Percentiles rank a stretch among this genome's conserved stretches.
phyloP scores from a whole-genome alignment of 1,284 basidiomycete genomes.

The Rhodotorula sp. region DNA sequence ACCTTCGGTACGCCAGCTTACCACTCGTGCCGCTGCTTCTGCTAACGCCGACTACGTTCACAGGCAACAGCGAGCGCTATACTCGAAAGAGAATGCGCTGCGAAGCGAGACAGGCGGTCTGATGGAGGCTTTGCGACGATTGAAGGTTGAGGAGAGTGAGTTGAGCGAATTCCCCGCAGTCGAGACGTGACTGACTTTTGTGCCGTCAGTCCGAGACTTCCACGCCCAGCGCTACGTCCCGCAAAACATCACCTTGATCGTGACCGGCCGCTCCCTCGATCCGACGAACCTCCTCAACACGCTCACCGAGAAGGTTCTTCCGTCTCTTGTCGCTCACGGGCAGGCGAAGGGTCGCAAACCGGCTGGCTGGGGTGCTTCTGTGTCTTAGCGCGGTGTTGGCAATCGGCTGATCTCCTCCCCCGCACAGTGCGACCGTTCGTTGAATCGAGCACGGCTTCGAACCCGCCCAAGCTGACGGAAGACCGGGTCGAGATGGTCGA shows the following conservation, averaged over 20 bases:
- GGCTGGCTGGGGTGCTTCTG: constrained; percentile 66
- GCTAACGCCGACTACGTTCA: constrained; percentile 1
- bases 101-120: constrained; percentile 95
- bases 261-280: constrained; percentile 54
- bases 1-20: constrained; percentile 60
- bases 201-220: constrained; percentile 72
- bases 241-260: constrained; percentile 82
- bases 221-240: constrained; percentile 90
- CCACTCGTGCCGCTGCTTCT: too few species aligned
- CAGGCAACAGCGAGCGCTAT: constrained; percentile 75
- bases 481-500: constrained; percentile 64
- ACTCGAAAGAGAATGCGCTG: constrained; percentile 81
- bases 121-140: constrained; percentile 82
- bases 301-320: constrained; percentile 77
- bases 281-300: constrained; percentile 61
- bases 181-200: neutral
- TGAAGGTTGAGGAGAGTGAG: constrained; percentile 87
- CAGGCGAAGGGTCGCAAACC: constrained; percentile 65
- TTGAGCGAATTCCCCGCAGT: neutral
- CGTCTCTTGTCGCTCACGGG: constrained; percentile 70
- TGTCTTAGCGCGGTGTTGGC: too few species aligned
- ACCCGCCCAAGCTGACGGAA: constrained; percentile 47
- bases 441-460: constrained; percentile 61
- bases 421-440: constrained; percentile 72
- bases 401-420: too few species aligned